These are phyloP conservation scores for Cucumis sativus DNA, from an alignment of 306 rosid genomes.

Conservation along the genomic window Cucumber_9930_V3 NC_026657.2:23884001-23884500, in stretches of 20 bases:
- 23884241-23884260: background rate
- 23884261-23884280: background rate
- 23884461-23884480: background rate
- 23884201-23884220: background rate
- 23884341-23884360: background rate
- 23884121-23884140: background rate
- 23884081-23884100: too few species aligned
- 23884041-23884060: too few species aligned
- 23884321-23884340: background rate
- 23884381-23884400: background rate
- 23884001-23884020: too few species aligned
- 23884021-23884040: too few species aligned
- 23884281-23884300: background rate
- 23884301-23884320: background rate
- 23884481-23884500: too few species aligned
- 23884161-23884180: background rate
- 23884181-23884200: background rate
- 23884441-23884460: background rate
- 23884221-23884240: background rate
- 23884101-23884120: too few species aligned
- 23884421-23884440: background rate
- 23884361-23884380: background rate
- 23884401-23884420: background rate
- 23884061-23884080: too few species aligned
- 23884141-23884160: background rate